A percentile compares a stretch with the other conserved stretches of the same genome.
Evolutionary conservation across 257 asterid genomes (phyloP).

Genomic region (Echites panduratus): DNA sequence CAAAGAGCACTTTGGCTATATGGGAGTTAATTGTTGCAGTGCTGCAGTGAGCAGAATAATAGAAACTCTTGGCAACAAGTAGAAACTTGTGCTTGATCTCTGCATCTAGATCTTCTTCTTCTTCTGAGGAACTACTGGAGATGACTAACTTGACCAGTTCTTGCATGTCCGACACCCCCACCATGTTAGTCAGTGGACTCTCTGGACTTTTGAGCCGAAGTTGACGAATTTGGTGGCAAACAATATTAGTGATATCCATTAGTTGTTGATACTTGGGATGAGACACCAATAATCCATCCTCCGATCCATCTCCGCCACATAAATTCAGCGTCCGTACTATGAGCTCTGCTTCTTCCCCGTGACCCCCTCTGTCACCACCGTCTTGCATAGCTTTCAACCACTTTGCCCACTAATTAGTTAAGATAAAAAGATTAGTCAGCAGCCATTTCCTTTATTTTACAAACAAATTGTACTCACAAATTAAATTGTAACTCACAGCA

Average conservation of each 20-base stretch:
- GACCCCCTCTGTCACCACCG: conserved; percentile 6
- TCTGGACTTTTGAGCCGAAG: conserved; percentile 36
- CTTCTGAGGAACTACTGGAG: conserved; percentile 1
- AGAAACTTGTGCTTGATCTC: conserved; percentile 52
- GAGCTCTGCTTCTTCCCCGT: conserved; percentile 45
- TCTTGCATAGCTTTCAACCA: conserved; percentile 47
- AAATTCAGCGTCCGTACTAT: conserved; percentile 41
- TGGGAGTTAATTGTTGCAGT: conserved; percentile 47
- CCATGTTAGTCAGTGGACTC: background rate
- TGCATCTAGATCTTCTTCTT: conserved; percentile 25
- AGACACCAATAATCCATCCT: conserved; percentile 24
- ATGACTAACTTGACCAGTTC: conserved; percentile 46
- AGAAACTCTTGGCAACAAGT: conserved; percentile 50
- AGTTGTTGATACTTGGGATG: conserved; percentile 48
- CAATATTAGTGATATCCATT: conserved; percentile 24
- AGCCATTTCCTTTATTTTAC: no score
- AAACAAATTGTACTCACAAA: no score
- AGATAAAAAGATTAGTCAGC: no score
- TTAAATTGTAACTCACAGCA: conserved; percentile 58
- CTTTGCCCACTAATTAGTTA: conserved; percentile 57
- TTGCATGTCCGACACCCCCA: conserved; percentile 42
- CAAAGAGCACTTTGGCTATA: conserved; percentile 66
- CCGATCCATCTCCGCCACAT: conserved; percentile 7
- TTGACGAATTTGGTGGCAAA: conserved; percentile 37
- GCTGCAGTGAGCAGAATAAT: conserved; percentile 50